Evolutionary conservation across 805 yeast genomes (phyloP), one percentile per base, ranked within the genome.

Genomic region (Ogataea dorogensis): DNA sequence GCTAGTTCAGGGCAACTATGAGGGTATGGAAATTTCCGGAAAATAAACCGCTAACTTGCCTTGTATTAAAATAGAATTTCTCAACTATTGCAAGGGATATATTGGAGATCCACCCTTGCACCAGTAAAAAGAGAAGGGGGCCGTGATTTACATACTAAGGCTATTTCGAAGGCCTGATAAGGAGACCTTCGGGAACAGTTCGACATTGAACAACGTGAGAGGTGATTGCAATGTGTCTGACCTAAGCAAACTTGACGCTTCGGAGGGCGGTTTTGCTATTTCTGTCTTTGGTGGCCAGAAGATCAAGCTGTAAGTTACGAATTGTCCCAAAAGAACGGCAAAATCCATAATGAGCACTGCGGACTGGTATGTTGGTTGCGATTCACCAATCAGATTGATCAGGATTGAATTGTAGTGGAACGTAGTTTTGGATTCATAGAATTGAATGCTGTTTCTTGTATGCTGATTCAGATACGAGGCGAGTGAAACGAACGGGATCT

Each of bases 331-430:
- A 7, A 43, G 17, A 3, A 57, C 39, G 3, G 36, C 11, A 5
- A 46, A 9, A 34, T 58, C 64, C 10, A 55, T 26, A 1, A 33
- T 4, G 2, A 55, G 14, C 3, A 57, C 21, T 3, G 41, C 51
- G 2, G 31, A 4, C 13, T 16, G 30, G 14, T 28, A 36, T 3
- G 36, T 17, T 4, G 40, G 24, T 12, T 40, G 40, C 22, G 47
- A 31, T 31, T 59, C 58, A 6, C 64, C 64, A 9, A 59, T 45
- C 16, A 59, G 34, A 32, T 55, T 50, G 30, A 59, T 44, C 31
- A 56, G 47, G 5, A 50, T 33, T 3, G 54, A 42, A 9, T 44
- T 41, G 33, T 50, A 45, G 3, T 28, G 31, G 32, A 49, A 57
- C 22, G 43, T 47, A 8, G 26, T 32, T 20, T 31, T 38, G 12